Percentiles rank a stretch among this genome's conserved stretches.
Evolutionary conservation across 2,329 filamentous ascomycete genomes (phyloP).

Genomic region (Cyphellophora attinorum): DNA sequence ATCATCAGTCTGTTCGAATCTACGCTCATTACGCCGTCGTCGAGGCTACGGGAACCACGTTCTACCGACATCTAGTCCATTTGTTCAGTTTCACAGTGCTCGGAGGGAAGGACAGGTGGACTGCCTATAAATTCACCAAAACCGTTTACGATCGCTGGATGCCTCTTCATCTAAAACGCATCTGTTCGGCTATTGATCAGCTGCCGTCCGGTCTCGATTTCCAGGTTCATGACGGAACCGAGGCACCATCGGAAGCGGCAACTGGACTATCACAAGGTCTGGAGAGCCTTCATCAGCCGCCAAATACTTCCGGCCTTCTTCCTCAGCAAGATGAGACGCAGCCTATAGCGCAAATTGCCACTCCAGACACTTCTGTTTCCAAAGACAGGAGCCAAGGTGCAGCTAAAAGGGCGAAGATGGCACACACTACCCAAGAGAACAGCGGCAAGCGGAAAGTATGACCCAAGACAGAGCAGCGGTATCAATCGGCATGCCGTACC

Average conservation of each 20-base stretch:
- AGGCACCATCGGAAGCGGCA: not conserved
- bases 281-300: not conserved
- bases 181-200: constrained; percentile 28
- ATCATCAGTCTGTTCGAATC: constrained; percentile 25
- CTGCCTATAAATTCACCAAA: constrained; percentile 26
- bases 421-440: no score
- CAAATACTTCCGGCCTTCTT: not conserved
- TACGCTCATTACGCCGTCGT: constrained; percentile 34
- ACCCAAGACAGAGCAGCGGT: no score
- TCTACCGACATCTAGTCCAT: constrained; percentile 30
- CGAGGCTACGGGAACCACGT: constrained; percentile 22
- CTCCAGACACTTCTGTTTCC: not conserved
- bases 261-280: constrained; percentile 1
- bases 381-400: no score
- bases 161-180: constrained; percentile 26
- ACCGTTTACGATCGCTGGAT: constrained; percentile 29
- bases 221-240: constrained; percentile 1
- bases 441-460: no score
- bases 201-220: constrained; percentile 8
- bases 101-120: constrained; percentile 28
- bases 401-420: no score
- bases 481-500: no score
- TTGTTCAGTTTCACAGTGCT: constrained; percentile 24
- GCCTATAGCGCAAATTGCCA: not conserved
- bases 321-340: constrained; percentile 1